A percentile compares a stretch with the other conserved stretches of the same genome.
These are phyloP conservation scores for Paramarasmius palmivorus DNA, from an alignment of 1,284 basidiomycete genomes.

Conservation along the genomic window DNA sequence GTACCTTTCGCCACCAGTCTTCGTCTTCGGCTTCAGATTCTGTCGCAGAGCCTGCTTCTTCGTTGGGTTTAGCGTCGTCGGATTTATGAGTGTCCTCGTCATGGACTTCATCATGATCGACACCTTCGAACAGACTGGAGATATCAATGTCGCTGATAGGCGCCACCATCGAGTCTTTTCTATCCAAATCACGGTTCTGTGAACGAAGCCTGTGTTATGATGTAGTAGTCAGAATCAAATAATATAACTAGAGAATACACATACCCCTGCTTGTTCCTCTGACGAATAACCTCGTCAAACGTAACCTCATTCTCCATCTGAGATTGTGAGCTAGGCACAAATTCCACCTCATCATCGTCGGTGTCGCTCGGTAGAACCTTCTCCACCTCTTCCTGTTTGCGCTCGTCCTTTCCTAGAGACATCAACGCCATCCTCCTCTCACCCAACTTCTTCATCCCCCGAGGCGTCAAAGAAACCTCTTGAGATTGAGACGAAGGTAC, in stretches of 20 bases:
- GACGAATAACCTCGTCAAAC: background rate
- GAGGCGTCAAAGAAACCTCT: constrained; percentile 5
- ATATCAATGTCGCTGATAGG: constrained; percentile 8
- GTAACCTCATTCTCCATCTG: constrained; percentile 10
- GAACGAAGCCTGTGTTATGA: background rate
- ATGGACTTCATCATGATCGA: background rate
- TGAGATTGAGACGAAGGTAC: constrained; percentile 21
- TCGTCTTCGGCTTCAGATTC: constrained; percentile 28
- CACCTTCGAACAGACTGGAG: constrained; percentile 2
- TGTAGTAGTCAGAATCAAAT: background rate
- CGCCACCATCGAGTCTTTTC: constrained; percentile 5
- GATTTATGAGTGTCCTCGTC: background rate
- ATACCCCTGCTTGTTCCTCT: no score
- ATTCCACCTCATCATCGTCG: background rate
- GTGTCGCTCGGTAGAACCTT: background rate
- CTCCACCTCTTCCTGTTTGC: no score
- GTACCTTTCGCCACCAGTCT: background rate
- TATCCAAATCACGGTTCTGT: constrained; percentile 7
- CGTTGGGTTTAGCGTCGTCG: background rate
- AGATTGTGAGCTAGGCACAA: constrained; percentile 29
- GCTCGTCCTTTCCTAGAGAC: no score
- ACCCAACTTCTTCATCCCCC: background rate
- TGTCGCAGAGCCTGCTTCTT: constrained; percentile 26
- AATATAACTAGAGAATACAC: no score
- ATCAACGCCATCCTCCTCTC: background rate